phyloP scores from a whole-genome alignment of 176 grass and related monocot genomes.

The Chrysopogon serrulatus region DNA sequence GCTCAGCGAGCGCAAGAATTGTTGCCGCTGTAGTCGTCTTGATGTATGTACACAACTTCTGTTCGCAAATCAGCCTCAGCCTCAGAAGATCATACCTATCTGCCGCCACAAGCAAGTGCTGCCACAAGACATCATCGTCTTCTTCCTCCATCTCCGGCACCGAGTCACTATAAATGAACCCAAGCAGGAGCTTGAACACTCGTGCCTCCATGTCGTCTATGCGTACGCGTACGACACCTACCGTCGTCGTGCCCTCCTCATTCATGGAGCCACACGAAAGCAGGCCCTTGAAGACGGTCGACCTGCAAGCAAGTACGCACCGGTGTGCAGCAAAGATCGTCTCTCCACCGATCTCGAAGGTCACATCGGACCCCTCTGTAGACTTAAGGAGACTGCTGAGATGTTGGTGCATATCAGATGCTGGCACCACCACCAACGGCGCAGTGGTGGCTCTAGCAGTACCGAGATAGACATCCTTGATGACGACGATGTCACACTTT shows the following conservation, averaged over 20 bases:
- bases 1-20: conserved; percentile 3
- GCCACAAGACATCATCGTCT: not conserved
- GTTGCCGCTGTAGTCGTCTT: not conserved
- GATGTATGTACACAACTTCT: not conserved
- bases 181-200: conserved; percentile 31
- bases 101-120: conserved; percentile 36
- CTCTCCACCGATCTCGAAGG: conserved; percentile 25
- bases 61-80: not conserved
- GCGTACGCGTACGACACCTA: not conserved
- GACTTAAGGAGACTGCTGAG: conserved; percentile 12
- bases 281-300: conserved; percentile 30
- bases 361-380: conserved; percentile 26
- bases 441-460: too few relatives aligned
- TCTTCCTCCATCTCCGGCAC: not conserved
- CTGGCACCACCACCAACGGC: not conserved
- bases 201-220: conserved; percentile 33
- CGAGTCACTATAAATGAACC: conserved; percentile 30
- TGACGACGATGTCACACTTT: not conserved
- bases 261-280: conserved; percentile 26
- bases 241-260: not conserved
- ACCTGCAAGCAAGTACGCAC: conserved; percentile 36
- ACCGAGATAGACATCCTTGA: not conserved
- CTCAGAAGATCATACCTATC: conserved; percentile 1
- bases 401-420: conserved; percentile 9
- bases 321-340: conserved; percentile 30